Evolutionary conservation across 1,139 yeast species (phyloP).

Genomic region (Hansenula lynferdii): DNA sequence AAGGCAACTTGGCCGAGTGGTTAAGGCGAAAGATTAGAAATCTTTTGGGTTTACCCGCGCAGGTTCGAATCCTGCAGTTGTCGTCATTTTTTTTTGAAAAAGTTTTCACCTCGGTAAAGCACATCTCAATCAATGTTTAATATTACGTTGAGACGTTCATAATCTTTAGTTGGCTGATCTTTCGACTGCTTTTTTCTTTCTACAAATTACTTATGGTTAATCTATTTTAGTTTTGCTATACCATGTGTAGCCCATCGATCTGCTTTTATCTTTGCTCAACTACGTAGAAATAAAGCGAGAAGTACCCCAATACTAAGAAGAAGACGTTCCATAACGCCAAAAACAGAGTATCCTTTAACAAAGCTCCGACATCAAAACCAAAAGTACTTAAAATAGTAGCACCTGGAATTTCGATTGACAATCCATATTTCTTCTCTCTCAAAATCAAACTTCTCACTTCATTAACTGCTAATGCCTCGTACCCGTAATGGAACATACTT

Average conservation of each 20-base stretch:
- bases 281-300: constrained; percentile 67
- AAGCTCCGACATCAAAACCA: constrained; percentile 83
- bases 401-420: constrained; percentile 96
- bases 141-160: too few species aligned
- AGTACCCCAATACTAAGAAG: constrained; percentile 65
- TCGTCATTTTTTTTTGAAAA: constrained; percentile 31
- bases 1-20: constrained; percentile 49
- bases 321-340: constrained; percentile 44
- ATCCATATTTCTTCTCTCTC: constrained; percentile 85
- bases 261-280: constrained; percentile 71
- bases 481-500: constrained; percentile 92
- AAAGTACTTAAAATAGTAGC: constrained; percentile 94
- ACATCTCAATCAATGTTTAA: too few species aligned
- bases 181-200: too few species aligned
- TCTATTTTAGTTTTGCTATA: too few species aligned
- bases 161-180: too few species aligned
- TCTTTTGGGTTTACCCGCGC: constrained; percentile 47
- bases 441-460: constrained; percentile 88
- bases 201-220: too few species aligned
- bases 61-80: constrained; percentile 45
- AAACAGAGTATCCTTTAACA: constrained; percentile 56
- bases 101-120: too few species aligned
- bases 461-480: constrained; percentile 86
- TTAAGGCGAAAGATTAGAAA: constrained; percentile 51
- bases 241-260: too few species aligned